These are phyloP conservation scores for Phytophthora constricta DNA, from an alignment of 352 stramenopile species.

Conservation along the genomic window DNA sequence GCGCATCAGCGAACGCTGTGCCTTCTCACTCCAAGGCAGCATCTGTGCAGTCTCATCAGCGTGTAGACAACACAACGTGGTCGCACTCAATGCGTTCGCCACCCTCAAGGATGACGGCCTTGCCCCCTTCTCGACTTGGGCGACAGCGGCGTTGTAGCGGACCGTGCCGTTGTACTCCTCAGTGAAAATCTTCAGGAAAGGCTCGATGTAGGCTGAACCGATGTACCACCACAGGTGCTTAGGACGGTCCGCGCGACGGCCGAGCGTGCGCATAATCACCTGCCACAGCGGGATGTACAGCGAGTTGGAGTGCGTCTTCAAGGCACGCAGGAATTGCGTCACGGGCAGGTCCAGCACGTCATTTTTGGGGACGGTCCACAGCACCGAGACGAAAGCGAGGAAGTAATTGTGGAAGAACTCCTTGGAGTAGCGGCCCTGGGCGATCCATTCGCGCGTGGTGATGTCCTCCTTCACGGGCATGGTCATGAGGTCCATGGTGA, in stretches of 20 bases:
- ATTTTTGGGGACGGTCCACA: conserved; percentile 78
- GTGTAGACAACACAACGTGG: conserved; percentile 77
- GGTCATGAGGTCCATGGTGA: conserved; percentile 76
- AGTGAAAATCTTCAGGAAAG: conserved; percentile 80
- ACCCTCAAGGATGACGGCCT: conserved; percentile 57
- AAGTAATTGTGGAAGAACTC: conserved; percentile 85
- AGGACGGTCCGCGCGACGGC: conserved; percentile 64
- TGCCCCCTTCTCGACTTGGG: conserved; percentile 67
- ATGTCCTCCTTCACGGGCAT: conserved; percentile 69
- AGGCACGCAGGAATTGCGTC: conserved; percentile 75
- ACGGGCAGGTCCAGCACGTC: conserved; percentile 72
- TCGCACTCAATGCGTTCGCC: conserved; percentile 75
- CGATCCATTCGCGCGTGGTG: conserved; percentile 68
- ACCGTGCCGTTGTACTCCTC: conserved; percentile 67
- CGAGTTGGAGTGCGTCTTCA: conserved; percentile 82
- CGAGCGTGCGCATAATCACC: conserved; percentile 66
- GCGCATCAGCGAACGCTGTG: conserved; percentile 62
- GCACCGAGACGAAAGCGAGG: conserved; percentile 71
- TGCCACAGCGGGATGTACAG: conserved; percentile 83
- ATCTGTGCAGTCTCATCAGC: conserved; percentile 66
- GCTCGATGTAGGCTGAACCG: conserved; percentile 71
- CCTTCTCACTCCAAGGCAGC: conserved; percentile 60
- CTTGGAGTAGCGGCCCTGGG: conserved; percentile 56
- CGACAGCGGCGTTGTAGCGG: conserved; percentile 68
- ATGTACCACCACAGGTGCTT: conserved; percentile 82